These are phyloP conservation scores for Hymenoscyphus linearis DNA, from an alignment of 2,329 filamentous ascomycete species.

Conservation along the genomic window DNA sequence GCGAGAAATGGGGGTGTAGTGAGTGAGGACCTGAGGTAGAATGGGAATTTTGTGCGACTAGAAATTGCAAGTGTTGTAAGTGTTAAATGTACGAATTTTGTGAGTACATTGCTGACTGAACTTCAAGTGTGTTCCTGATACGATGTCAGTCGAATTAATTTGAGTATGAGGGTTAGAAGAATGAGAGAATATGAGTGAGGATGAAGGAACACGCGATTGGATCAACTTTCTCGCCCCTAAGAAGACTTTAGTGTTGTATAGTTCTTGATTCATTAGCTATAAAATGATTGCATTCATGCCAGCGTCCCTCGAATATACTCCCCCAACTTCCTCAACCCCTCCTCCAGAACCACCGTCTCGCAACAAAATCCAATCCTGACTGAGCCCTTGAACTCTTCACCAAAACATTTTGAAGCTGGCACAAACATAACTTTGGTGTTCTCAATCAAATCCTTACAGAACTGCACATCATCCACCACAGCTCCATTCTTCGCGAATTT, in stretches of 20 bases:
- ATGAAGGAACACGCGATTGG: background rate
- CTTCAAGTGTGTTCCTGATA: background rate
- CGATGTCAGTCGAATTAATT: background rate
- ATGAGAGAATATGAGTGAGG: background rate
- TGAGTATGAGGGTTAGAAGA: background rate
- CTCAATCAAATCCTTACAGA: constrained; percentile 64
- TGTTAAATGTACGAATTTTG: background rate
- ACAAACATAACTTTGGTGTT: constrained; percentile 69
- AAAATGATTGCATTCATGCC: background rate
- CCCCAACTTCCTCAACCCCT: constrained; percentile 48
- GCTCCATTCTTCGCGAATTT: constrained; percentile 57
- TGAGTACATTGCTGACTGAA: background rate
- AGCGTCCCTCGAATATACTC: constrained; percentile 25
- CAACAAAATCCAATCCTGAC: constrained; percentile 74
- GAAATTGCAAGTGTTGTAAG: background rate
- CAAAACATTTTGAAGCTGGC: constrained; percentile 71
- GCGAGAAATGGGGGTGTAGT: background rate
- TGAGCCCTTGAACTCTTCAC: constrained; percentile 66
- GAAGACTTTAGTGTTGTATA: background rate
- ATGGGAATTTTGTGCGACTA: background rate
- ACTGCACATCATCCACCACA: constrained; percentile 63
- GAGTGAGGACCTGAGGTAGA: no score
- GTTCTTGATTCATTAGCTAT: background rate
- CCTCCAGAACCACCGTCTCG: constrained; percentile 61
- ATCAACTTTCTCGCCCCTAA: background rate